Percentiles rank a stretch among this genome's conserved stretches.
Conservation (phyloP, 1,284 basidiomycete species). For the Moniliella sp. region DNA sequence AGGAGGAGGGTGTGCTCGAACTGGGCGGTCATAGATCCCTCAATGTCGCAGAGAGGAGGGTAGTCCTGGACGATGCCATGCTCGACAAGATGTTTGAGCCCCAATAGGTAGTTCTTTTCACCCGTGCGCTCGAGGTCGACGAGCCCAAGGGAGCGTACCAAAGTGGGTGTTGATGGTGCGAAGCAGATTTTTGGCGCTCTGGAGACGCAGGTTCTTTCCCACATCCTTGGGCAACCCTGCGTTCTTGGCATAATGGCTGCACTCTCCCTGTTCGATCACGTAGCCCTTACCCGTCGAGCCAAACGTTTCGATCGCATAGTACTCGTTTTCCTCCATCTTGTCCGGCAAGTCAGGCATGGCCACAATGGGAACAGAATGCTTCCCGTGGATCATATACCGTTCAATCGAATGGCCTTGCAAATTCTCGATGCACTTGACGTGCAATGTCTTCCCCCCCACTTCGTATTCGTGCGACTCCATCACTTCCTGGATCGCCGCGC, state of each 20-base stretch:
- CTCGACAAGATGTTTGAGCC: constrained; percentile 62
- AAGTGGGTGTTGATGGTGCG: constrained; percentile 79
- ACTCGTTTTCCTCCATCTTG: constrained; percentile 98
- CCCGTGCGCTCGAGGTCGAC: constrained; percentile 62
- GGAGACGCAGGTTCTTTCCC: constrained; percentile 28
- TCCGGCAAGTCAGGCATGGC: constrained; percentile 54
- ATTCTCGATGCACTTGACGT: constrained; percentile 35
- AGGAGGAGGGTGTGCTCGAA: constrained; percentile 30
- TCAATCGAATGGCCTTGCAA: constrained; percentile 32
- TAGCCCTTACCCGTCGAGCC: constrained; percentile 78
- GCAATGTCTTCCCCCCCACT: constrained; percentile 57
- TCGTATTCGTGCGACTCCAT: constrained; percentile 98
- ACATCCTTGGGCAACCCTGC: constrained; percentile 52
- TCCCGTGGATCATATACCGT: constrained; percentile 32
- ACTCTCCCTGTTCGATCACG: constrained; percentile 70
- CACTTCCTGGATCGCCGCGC: constrained; percentile 78
- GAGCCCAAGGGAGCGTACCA: constrained; percentile 81
- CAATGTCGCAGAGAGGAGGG: constrained; percentile 60
- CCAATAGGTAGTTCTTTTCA: constrained; percentile 83
- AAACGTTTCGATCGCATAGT: constrained; percentile 97
- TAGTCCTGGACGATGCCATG: constrained; percentile 77
- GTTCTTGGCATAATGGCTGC: constrained; percentile 59
- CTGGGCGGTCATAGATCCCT: constrained; percentile 26
- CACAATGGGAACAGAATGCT: constrained; percentile 71
- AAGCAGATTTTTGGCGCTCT: constrained; percentile 62